phyloP scores from a whole-genome alignment of 805 yeast genomes.

The Ogataea ramenticola region DNA sequence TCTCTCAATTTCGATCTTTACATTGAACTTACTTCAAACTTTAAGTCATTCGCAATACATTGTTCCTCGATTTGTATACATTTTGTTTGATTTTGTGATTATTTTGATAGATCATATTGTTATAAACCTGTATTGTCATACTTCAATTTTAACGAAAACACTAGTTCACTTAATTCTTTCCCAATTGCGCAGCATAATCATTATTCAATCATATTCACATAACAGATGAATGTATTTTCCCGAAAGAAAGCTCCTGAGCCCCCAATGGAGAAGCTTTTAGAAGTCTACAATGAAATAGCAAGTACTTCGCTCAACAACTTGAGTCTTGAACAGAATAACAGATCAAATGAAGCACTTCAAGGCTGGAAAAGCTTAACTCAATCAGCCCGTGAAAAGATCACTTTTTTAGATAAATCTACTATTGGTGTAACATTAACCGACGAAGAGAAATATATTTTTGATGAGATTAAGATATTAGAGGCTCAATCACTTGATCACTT shows the following conservation, averaged over 20 bases:
- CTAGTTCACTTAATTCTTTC: too few species aligned
- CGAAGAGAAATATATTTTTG: slow-evolving; percentile 38
- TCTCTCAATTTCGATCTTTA: too few species aligned
- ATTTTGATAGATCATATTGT: too few species aligned
- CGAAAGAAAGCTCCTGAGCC: slow-evolving; percentile 57
- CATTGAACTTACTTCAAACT: too few species aligned
- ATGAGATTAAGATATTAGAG: slow-evolving; percentile 29
- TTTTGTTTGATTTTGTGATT: too few species aligned
- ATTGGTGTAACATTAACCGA: slow-evolving; percentile 27
- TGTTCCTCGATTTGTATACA: too few species aligned
- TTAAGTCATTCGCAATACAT: too few species aligned
- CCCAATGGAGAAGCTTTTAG: slow-evolving; percentile 51
- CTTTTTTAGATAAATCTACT: slow-evolving; percentile 38
- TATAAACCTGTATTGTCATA: too few species aligned
- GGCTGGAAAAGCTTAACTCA: slow-evolving; percentile 76
- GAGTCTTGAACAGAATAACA: slow-evolving; percentile 48
- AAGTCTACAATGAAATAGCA: slow-evolving; percentile 56
- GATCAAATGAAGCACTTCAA: slow-evolving; percentile 47
- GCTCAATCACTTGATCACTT: slow-evolving; percentile 31
- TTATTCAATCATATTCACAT: too few species aligned
- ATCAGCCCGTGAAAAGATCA: slow-evolving; percentile 48
- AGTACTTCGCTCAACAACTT: slow-evolving; percentile 50
- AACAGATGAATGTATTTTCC: slow-evolving; percentile 30
- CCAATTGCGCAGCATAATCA: too few species aligned
- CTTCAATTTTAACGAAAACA: too few species aligned